Conservation (phyloP, 352 stramenopile genomes). For the Globisporangium takayamanum region DNA sequence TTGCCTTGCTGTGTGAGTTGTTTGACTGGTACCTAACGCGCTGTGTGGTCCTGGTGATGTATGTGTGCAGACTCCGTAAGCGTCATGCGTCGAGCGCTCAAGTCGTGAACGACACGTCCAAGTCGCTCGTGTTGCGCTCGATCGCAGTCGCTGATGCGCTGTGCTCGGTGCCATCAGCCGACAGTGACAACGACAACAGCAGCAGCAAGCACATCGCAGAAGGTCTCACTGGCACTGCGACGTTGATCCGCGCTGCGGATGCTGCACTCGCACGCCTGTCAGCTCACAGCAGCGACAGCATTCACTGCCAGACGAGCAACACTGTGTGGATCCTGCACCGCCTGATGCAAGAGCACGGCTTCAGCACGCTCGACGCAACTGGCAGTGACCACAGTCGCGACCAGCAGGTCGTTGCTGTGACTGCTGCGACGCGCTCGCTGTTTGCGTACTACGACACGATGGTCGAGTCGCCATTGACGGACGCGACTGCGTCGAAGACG, state of each 20-base stretch:
- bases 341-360: slow-evolving; percentile 6
- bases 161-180: neutral
- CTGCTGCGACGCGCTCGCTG: slow-evolving; percentile 4
- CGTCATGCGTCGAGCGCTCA: slow-evolving; percentile 1
- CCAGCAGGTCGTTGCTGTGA: neutral
- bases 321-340: slow-evolving; percentile 14
- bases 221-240: slow-evolving; percentile 7
- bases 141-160: slow-evolving; percentile 14
- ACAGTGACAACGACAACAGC: neutral
- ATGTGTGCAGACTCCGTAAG: slow-evolving; percentile 5
- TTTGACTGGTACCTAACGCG: neutral
- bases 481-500: neutral
- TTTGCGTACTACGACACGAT: slow-evolving; percentile 4
- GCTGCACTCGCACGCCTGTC: no score
- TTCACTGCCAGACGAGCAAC: slow-evolving; percentile 6
- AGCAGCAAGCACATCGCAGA: neutral
- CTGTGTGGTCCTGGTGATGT: neutral
- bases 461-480: neutral
- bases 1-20: neutral
- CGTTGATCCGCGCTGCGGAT: slow-evolving; percentile 7
- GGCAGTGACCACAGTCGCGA: neutral
- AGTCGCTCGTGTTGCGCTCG: slow-evolving; percentile 5
- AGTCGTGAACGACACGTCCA: slow-evolving; percentile 6
- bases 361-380: neutral
- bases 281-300: neutral